Base-by-base conservation (phyloP, 805 yeast genomes). In the Teunomyces funiuensis region DNA sequence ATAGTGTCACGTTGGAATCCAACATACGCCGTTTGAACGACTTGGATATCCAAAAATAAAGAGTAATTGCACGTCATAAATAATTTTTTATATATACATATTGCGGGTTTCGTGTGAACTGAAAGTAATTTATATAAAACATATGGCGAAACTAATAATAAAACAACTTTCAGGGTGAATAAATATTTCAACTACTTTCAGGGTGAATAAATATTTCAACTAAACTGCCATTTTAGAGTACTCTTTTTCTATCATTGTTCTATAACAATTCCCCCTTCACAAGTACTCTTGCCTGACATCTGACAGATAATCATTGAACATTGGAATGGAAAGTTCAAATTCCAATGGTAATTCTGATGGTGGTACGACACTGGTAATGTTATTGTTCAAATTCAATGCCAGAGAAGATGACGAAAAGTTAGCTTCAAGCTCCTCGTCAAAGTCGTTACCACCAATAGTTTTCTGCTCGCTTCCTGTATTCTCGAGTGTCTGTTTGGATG, bases 21-120 rank as follows among this genome's bases (percentile, higher is more conserved):
- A 69, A 65, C 42, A 60, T 61, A 5, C 57, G 53, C 22, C 50
- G 73, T 15, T 51, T 69, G 33, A 46, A 65, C 37, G 53, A 60
- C 28, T 54, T 69, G 39, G 51, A 58, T 22, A 41, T 59, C 33
- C 36, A 51, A 6, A 53, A 51, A 27, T 39, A 36, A 40, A 18
- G 30, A 28, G 22, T n/a, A 19, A 19, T 19, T 19, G 5, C 22
- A 19, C 22, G 22, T 19, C 5, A 7, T 19, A n/a, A 28, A 10
- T 28, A 28, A n/a, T 28, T 13, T 9, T 15, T 28, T 15, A 15
- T 28, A 9, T 17, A 30, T 17, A 11, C n/a, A 30, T 17, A 19
- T 19, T 7, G 22, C 7, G 22, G 22, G 33, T 9, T 13, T 29
- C 13, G 15, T 3, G 33, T 10, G 15, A 38, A 22, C 22, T 10